Base-by-base conservation (phyloP, 2,329 filamentous ascomycete genomes). In the Dactylellina cionopaga region DNA sequence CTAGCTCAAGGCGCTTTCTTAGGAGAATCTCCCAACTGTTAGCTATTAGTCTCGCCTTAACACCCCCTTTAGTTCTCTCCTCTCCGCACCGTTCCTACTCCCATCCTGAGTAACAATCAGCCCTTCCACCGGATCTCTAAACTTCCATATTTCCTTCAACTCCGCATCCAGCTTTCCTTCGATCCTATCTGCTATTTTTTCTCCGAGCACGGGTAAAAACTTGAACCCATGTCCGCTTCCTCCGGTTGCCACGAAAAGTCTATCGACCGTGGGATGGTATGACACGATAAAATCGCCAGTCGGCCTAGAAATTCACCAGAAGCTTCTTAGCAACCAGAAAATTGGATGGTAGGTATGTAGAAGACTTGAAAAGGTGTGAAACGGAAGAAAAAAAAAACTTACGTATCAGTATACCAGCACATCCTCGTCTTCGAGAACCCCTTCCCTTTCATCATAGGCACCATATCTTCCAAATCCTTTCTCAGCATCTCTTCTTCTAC, bases 361-460 rank as follows among this genome's bases (percentile, higher is more conserved):
- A n/a, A n/a, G 33, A 4, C 11, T 10, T 13, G 17, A 17, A 64
- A 11, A 59, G 13, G 24, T n/a, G 35, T 17, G 15, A 27, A 22
- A 17, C 11, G 29, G 9, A 15, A 46, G 24, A 54, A 47, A 41
- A 29, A 17, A 5, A 13, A n/a, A 25, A 62, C 49, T 35, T 49
- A 75, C 76, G 90, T 92, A 80, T 92, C 90, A 3, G 87, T 87
- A 79, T 92, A 92, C 90, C 90, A 92, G 81, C 90, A 92, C 58
- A 92, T 80, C 22, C 88, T 83, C 1, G 87, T 89, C 58, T 83
- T 82, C 66, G 81, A 80, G 81, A 90, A 91, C 1, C 86, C 85
- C 24, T 89, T 83, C 22, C 84, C 82, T 52, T 83, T 83, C 15
- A 91, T 82, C 7, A 83, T 82, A 0, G 90, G 88, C 3, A 91